Evolutionary conservation across 768 basidiomycete genomes (phyloP), one percentile per base, ranked within the genome.

Genomic region (Naganishia antarctica): DNA sequence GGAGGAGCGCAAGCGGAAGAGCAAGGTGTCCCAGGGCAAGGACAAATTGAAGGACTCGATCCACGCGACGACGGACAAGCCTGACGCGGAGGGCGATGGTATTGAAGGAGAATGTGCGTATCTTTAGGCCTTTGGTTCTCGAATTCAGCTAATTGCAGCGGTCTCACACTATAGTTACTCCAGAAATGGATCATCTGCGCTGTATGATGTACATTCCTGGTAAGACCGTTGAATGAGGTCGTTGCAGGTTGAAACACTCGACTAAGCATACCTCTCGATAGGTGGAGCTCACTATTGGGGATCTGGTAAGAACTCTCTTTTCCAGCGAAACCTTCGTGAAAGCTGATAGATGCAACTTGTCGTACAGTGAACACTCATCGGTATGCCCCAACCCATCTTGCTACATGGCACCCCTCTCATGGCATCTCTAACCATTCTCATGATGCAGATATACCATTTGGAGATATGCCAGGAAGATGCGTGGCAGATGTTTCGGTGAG

Each of bases 381-480:
- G 47, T 57, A 41, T 1, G 53, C 23, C n/a, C n/a, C n/a, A n/a
- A n/a, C n/a, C n/a, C n/a, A n/a, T 40, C 7, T 41, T 40, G 32
- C 13, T 12, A 13, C 8, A 23, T n/a, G n/a, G n/a, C n/a, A 44
- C 11, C 43, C 18, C 43, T 37, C 7, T 37, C 34, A 7, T 7
- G 15, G 34, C 34, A 15, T 7, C 7, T 15, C 15, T 15, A 37
- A 7, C 15, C 34, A 15, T 7, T 7, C 21, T 9, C 32, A 40
- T 21, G 1, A 40, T 26, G 29, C 31, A 57, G 53, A 26, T 78
- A 78, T 63, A 75, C 75, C 11, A 86, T 90, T 47, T 88, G 90
- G 74, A 83, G 91, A 25, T 84, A 86, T 71, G 93, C 93, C 6
- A 84, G 92, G 44, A 98, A 97, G 78, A 91, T 91, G 75, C 90